phyloP scores from a whole-genome alignment of 371 early-diverging fungal genomes.

The Lichtheimia ornata region DNA sequence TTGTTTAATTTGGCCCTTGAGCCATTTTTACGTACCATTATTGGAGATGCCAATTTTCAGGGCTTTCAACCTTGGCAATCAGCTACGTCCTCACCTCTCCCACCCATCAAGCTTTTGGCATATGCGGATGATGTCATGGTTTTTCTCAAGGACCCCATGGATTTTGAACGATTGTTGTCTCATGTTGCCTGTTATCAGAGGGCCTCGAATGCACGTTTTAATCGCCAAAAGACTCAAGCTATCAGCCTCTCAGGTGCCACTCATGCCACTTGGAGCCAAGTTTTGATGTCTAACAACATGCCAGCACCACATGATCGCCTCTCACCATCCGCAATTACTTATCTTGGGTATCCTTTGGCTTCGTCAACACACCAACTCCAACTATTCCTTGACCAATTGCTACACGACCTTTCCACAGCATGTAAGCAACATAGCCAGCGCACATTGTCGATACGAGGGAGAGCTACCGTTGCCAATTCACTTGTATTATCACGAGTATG shows the following conservation, averaged over 20 bases:
- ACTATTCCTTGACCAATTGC: background rate
- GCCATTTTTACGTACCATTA: conserved; percentile 23
- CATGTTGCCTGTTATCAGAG: conserved; percentile 9
- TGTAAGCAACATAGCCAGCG: too few species aligned
- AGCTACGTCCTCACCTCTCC: background rate
- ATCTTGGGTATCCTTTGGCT: conserved; percentile 24
- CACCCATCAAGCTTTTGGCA: conserved; percentile 16
- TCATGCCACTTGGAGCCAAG: background rate
- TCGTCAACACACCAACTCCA: conserved; percentile 7
- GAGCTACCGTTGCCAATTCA: too few species aligned
- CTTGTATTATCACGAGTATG: too few species aligned
- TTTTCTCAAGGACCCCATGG: conserved; percentile 10
- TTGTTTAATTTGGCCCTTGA: conserved; percentile 35
- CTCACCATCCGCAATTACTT: conserved; percentile 1
- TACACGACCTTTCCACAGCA: too few species aligned
- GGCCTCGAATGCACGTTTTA: conserved; percentile 25
- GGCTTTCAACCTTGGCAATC: background rate
- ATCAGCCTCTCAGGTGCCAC: conserved; percentile 18
- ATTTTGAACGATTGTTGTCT: conserved; percentile 1
- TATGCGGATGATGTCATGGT: conserved; percentile 24
- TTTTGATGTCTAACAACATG: background rate
- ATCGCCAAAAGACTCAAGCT: conserved; percentile 20
- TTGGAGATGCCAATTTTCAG: background rate
- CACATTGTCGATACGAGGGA: too few species aligned
- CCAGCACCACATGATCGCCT: conserved; percentile 16